Percentiles rank a stretch among this genome's conserved stretches.
phyloP scores from a whole-genome alignment of 768 basidiomycete species.

The Tremella mesenterica region DNA sequence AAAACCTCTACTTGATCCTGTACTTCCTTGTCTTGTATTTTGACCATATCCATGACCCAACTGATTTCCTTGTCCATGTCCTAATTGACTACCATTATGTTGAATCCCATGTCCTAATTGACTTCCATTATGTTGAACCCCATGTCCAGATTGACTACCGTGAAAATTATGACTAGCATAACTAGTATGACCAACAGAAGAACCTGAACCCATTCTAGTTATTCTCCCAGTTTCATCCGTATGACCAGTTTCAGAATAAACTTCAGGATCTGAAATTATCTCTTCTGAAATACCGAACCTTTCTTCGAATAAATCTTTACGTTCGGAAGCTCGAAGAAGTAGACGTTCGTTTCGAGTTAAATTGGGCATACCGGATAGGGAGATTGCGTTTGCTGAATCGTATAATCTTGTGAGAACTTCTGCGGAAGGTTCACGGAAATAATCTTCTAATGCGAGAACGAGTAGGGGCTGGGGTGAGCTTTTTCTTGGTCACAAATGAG shows the following conservation, averaged over 20 bases:
- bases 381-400: conserved; percentile 86
- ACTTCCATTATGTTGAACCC: background rate
- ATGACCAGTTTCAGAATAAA: conserved; percentile 9
- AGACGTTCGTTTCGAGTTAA: conserved; percentile 76
- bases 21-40: conserved; percentile 11
- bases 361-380: conserved; percentile 66
- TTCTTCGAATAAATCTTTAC: conserved; percentile 85
- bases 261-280: conserved; percentile 5
- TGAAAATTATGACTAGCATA: no score
- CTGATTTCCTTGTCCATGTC: no score
- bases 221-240: conserved; percentile 7
- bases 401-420: conserved; percentile 83
- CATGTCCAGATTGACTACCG: no score
- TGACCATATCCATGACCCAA: background rate
- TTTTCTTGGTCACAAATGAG: background rate
- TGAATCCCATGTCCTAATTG: no score
- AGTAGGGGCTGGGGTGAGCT: conserved; percentile 65
- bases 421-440: conserved; percentile 78
- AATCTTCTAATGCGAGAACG: conserved; percentile 88
- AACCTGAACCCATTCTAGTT: background rate
- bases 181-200: background rate
- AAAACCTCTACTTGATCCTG: conserved; percentile 6
- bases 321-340: conserved; percentile 79
- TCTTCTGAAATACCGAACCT: conserved; percentile 52
- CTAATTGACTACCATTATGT: no score